Evolutionary conservation across 176 grass and related monocot species (phyloP).

Genomic region (Chloris gayana): DNA sequence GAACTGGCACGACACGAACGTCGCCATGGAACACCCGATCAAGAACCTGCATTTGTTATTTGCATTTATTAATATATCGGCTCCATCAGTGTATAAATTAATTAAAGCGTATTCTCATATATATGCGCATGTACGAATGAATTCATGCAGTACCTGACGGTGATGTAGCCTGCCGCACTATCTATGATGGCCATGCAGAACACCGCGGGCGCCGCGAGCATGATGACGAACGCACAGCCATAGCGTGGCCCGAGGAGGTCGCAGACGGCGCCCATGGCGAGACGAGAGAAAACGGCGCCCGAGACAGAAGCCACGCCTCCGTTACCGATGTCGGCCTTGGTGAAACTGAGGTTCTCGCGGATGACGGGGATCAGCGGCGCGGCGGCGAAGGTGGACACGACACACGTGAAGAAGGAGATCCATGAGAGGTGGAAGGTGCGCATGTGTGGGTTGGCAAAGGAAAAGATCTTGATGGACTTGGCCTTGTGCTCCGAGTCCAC

Average conservation of each 20-base stretch:
- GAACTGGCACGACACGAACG: constrained; percentile 86
- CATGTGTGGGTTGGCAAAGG: constrained; percentile 54
- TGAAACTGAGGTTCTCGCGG: constrained; percentile 70
- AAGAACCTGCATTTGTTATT: constrained; percentile 37
- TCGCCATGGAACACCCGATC: constrained; percentile 73
- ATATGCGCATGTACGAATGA: too few relatives aligned
- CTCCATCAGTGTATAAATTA: too few relatives aligned
- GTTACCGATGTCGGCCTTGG: constrained; percentile 72
- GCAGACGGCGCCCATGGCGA: too few relatives aligned
- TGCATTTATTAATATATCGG: too few relatives aligned
- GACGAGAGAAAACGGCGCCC: too few relatives aligned
- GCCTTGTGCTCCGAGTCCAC: constrained; percentile 22
- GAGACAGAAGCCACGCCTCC: too few relatives aligned
- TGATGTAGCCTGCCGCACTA: constrained; percentile 51
- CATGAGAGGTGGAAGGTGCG: constrained; percentile 69
- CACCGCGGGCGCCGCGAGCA: too few relatives aligned
- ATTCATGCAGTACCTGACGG: constrained; percentile 14
- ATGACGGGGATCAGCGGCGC: constrained; percentile 81
- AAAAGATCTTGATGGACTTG: constrained; percentile 1
- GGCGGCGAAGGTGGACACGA: constrained; percentile 86
- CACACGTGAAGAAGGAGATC: constrained; percentile 94
- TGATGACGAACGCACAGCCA: too few relatives aligned
- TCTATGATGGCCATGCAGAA: too few relatives aligned
- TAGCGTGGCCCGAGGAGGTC: too few relatives aligned
- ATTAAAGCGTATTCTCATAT: too few relatives aligned